Evolutionary conservation across 2,329 filamentous ascomycete species (phyloP).

Genomic region (Curvularia hawaiiensis): DNA sequence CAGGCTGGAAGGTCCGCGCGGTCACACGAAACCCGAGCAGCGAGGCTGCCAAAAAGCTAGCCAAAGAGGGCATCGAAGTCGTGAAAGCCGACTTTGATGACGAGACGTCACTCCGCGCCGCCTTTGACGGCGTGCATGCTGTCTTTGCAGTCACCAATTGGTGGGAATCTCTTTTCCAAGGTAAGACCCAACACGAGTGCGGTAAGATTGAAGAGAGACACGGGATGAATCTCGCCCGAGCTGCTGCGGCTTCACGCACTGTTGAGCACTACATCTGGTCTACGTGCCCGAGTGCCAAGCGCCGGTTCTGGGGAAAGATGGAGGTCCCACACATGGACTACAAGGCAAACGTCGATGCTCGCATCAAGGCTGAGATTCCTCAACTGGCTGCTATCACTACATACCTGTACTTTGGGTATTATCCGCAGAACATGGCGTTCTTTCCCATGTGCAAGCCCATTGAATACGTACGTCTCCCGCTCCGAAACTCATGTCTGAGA

Average conservation of each 20-base stretch:
- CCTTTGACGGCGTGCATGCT: constrained; percentile 29
- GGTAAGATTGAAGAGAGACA: constrained; percentile 48
- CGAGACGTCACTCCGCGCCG: constrained; percentile 21
- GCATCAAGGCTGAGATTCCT: constrained; percentile 46
- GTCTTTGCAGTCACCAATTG: constrained; percentile 52
- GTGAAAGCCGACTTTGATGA: constrained; percentile 30
- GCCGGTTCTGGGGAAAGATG: constrained; percentile 40
- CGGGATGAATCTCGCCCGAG: constrained; percentile 51
- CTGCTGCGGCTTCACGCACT: constrained; percentile 45
- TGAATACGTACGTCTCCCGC: constrained; percentile 22
- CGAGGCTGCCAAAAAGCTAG: constrained; percentile 29
- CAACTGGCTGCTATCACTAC: constrained; percentile 33
- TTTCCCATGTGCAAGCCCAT: constrained; percentile 34
- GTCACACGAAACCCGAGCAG: constrained; percentile 28
- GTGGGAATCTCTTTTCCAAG: constrained; percentile 44
- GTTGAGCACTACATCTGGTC: constrained; percentile 56
- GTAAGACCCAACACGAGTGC: constrained; percentile 39
- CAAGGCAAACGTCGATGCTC: constrained; percentile 50
- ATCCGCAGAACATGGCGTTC: constrained; percentile 39
- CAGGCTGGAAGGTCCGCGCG: constrained; percentile 32
- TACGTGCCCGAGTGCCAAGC: constrained; percentile 48
- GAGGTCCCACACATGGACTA: constrained; percentile 51
- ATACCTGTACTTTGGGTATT: constrained; percentile 39
- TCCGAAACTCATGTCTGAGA: neutral
- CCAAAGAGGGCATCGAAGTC: constrained; percentile 27